Percentiles rank a stretch among this genome's conserved stretches.
Evolutionary conservation across 129 eudicot species (phyloP).

Genomic region (Tagetes patula): DNA sequence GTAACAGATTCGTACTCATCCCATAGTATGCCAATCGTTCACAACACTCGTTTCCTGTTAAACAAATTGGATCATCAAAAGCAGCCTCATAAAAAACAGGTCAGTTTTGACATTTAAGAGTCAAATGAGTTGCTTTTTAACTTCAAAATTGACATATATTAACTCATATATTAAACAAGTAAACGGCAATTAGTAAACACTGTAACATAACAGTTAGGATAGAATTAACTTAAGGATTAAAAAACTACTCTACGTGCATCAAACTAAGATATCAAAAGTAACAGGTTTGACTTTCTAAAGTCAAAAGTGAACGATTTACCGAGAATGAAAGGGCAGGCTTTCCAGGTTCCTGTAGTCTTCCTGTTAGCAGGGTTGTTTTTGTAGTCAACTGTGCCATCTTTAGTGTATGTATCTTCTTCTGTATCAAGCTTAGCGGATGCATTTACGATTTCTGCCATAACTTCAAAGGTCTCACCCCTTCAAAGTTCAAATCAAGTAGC

Average conservation of each 20-base stretch:
- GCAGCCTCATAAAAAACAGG: neutral
- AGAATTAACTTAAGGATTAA: constrained; percentile 13
- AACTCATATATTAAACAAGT: neutral
- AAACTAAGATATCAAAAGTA: neutral
- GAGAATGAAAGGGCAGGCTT: constrained; percentile 64
- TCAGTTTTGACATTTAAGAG: constrained; percentile 11
- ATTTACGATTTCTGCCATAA: constrained; percentile 32
- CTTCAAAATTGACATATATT: constrained; percentile 9
- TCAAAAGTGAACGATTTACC: constrained; percentile 38
- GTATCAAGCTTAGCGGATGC: constrained; percentile 19
- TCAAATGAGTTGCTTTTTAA: constrained; percentile 18
- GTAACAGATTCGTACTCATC: constrained; percentile 62
- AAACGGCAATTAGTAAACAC: neutral
- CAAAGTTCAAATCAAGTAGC: neutral
- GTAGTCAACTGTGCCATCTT: constrained; percentile 58
- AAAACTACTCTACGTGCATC: neutral
- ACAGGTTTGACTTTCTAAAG: constrained; percentile 24
- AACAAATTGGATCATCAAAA: constrained; percentile 18
- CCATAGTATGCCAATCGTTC: constrained; percentile 93
- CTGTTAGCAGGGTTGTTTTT: constrained; percentile 46
- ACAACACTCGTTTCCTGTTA: constrained; percentile 75
- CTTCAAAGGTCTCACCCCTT: constrained; percentile 8
- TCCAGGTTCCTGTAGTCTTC: constrained; percentile 58
- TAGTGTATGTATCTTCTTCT: constrained; percentile 50
- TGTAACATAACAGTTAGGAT: neutral